Evolutionary conservation across 1,284 basidiomycete genomes (phyloP).

Genomic region (Prillingera fragicola): DNA sequence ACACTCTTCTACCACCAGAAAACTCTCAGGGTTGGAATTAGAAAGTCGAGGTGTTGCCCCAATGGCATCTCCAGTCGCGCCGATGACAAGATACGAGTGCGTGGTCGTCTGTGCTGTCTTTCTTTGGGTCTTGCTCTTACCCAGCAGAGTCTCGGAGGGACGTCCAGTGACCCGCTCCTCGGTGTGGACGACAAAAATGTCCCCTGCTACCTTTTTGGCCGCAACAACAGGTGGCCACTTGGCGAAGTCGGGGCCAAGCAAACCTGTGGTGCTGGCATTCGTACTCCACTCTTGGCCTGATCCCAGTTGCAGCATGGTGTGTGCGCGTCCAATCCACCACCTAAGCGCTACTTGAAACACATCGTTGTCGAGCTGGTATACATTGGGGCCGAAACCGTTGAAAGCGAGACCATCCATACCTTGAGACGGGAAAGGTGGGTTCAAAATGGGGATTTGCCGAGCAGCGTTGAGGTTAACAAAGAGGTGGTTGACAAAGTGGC

Average conservation of each 20-base stretch:
- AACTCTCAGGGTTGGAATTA: no score
- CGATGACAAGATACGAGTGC: slow-evolving; percentile 5
- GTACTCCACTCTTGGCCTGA: slow-evolving; percentile 24
- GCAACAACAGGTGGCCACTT: slow-evolving; percentile 23
- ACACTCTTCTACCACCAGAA: slow-evolving; percentile 13
- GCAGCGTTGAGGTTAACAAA: slow-evolving; percentile 13
- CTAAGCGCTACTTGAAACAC: slow-evolving; percentile 25
- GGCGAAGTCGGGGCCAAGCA: slow-evolving; percentile 25
- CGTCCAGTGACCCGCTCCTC: no score
- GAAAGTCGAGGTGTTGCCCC: no score
- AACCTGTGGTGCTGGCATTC: slow-evolving; percentile 11
- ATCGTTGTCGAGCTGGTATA: slow-evolving; percentile 12
- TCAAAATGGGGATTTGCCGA: neutral
- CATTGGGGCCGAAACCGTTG: slow-evolving; percentile 14
- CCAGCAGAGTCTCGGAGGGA: no score
- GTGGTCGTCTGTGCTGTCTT: neutral
- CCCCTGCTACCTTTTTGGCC: slow-evolving; percentile 11
- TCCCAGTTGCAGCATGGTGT: slow-evolving; percentile 23
- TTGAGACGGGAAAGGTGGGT: neutral
- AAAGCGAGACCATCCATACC: slow-evolving; percentile 14
- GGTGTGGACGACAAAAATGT: slow-evolving; percentile 15
- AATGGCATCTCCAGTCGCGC: slow-evolving; percentile 8
- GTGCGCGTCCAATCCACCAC: slow-evolving; percentile 30
- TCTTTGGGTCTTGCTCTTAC: no score
- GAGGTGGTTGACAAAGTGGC: slow-evolving; percentile 8